Evolutionary conservation across 306 rosid species (phyloP), one percentile per base, ranked within the genome.

Genomic region (Cucumis sativus): DNA sequence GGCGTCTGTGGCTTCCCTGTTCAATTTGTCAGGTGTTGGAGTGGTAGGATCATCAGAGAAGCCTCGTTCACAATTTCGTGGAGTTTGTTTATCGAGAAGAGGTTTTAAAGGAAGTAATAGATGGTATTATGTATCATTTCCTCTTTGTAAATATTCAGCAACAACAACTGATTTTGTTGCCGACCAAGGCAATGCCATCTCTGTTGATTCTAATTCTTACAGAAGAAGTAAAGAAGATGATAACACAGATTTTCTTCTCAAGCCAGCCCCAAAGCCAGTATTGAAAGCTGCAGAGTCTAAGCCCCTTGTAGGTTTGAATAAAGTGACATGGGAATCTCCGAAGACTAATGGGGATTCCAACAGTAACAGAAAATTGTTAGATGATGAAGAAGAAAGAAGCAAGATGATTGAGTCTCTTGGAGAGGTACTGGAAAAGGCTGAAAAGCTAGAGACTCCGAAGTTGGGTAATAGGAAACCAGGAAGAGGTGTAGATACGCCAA

Each of bases 371-470:
- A 83, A 77, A 37, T 66, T 37, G 67, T 40, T 86, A 62, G 82
- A 73, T 64, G 80, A 43, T 56, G 87, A 84, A 60, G 92, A 85
- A 40, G 98, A 87, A 80, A 88, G 86, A 83, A 90, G 76, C 80
- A 90, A 89, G 76, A 93, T 95, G 79, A 95, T 95, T 71, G 93
- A 92, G 63, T 92, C 99, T 0, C 96, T 95, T 45, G 99, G 98
- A 63, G 97, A 92, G 84, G 99, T 91, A 59, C 84, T 95, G 93
- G 93, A 95, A 85, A 95, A 89, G 90, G 99, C 96, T 25, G 97
- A 92, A 76, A 95, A 89, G 84, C 84, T 95, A 61, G 96, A 76
- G 70, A 87, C 39, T 72, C 51, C 91, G 6, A 84, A 79, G 73
- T 64, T 82, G 18, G 87, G 70, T 80, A 79, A 78, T 58, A 87